A percentile compares a stretch with the other conserved stretches of the same genome.
phyloP scores from a whole-genome alignment of 306 rosid species.

The Inga leiocalycina region DNA sequence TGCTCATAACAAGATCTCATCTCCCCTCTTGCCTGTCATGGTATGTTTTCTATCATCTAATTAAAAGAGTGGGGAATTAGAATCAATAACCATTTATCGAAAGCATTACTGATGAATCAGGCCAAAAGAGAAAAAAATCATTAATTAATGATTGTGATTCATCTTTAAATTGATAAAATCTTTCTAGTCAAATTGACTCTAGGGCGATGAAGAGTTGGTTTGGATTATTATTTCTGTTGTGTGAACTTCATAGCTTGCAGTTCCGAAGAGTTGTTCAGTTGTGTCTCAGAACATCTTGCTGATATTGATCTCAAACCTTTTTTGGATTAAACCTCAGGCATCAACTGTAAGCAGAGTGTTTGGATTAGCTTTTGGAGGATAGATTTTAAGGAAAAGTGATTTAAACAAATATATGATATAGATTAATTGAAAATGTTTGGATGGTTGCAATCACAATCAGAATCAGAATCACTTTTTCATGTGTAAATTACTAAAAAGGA shows the following conservation, averaged over 20 bases:
- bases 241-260: neutral
- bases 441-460: too few relatives aligned
- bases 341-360: neutral
- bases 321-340: neutral
- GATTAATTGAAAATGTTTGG: too few relatives aligned
- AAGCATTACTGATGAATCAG: neutral
- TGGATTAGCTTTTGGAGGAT: too few relatives aligned
- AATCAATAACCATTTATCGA: constrained; percentile 23
- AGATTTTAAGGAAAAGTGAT: too few relatives aligned
- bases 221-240: constrained; percentile 9
- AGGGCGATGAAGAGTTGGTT: neutral
- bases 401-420: too few relatives aligned
- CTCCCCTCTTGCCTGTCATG: constrained; percentile 95
- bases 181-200: constrained; percentile 2
- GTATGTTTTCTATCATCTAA: constrained; percentile 51
- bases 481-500: too few relatives aligned
- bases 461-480: too few relatives aligned
- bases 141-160: constrained; percentile 12
- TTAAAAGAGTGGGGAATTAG: neutral
- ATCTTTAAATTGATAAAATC: neutral
- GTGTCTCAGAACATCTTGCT: constrained; percentile 12
- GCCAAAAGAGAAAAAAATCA: neutral
- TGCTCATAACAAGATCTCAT: constrained; percentile 86
- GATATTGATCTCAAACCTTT: constrained; percentile 14
- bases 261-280: constrained; percentile 14